These are phyloP conservation scores for Amanita rimosa DNA, from an alignment of 768 basidiomycete genomes.

Conservation along the genomic window DNA sequence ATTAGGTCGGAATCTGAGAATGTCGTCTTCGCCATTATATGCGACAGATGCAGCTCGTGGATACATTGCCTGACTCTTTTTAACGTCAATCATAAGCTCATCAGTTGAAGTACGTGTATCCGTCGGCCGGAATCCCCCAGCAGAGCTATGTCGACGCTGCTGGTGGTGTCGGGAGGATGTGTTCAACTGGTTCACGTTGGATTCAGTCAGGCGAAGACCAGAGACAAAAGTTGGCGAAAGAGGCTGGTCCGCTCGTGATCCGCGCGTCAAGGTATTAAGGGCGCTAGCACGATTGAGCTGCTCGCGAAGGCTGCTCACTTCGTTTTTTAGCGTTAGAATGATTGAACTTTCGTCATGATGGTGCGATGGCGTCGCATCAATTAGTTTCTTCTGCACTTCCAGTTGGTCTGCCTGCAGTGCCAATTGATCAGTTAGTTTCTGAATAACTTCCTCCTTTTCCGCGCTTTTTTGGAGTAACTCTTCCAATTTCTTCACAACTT, in stretches of 20 bases:
- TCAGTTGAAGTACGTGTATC: conserved; percentile 69
- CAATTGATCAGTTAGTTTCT: conserved; percentile 72
- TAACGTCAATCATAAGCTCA: conserved; percentile 66
- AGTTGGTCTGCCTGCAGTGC: conserved; percentile 61
- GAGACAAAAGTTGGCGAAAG: conserved; percentile 84
- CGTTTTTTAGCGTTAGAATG: conserved; percentile 81
- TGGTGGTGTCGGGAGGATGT: conserved; percentile 47
- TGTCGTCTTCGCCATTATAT: conserved; percentile 72
- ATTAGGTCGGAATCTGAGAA: conserved; percentile 50
- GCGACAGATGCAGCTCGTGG: conserved; percentile 85
- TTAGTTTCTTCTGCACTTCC: conserved; percentile 62
- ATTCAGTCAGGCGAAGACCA: conserved; percentile 47
- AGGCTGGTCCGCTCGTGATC: conserved; percentile 57
- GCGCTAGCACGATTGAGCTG: conserved; percentile 96
- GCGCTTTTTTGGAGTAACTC: conserved; percentile 60
- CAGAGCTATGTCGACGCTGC: conserved; percentile 78
- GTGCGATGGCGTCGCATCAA: conserved; percentile 52
- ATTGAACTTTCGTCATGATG: conserved; percentile 79
- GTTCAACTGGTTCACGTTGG: conserved; percentile 30
- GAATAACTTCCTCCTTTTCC: conserved; percentile 81
- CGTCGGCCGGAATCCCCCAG: conserved; percentile 58
- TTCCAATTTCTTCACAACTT: conserved; percentile 71
- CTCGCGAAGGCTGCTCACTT: conserved; percentile 86
- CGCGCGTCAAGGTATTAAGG: conserved; percentile 74
- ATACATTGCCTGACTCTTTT: conserved; percentile 57